Evolutionary conservation across 768 basidiomycete species (phyloP).

Genomic region (Tylopilus rubrobrunneus): DNA sequence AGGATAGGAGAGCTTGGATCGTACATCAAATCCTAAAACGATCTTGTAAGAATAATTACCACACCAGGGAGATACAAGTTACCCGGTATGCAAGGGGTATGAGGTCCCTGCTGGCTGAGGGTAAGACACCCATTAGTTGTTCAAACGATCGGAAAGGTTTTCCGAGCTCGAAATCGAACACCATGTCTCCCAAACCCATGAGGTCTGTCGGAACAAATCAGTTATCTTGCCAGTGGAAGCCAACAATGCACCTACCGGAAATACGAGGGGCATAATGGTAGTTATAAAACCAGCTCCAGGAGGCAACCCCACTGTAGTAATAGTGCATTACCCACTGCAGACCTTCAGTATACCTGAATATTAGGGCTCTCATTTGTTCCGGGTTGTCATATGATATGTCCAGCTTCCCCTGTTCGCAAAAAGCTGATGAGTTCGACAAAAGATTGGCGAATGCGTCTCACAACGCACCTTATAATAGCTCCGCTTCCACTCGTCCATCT

Average conservation of each 20-base stretch:
- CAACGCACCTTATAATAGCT: constrained; percentile 85
- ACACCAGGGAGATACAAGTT: not conserved
- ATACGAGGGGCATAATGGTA: constrained; percentile 98
- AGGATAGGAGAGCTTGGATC: constrained; percentile 80
- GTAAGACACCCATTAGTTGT: constrained; percentile 97
- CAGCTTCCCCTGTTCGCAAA: constrained; percentile 66
- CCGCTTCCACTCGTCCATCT: constrained; percentile 92
- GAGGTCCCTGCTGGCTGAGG: constrained; percentile 83
- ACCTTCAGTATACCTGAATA: constrained; percentile 85
- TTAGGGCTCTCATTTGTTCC: constrained; percentile 63
- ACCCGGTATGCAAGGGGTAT: constrained; percentile 87
- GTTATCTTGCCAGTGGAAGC: not conserved
- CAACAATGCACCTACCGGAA: constrained; percentile 56
- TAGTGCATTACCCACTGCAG: constrained; percentile 99
- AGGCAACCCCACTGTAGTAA: constrained; percentile 95
- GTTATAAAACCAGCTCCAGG: constrained; percentile 99
- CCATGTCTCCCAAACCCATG: constrained; percentile 64
- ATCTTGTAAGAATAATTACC: not conserved
- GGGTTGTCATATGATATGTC: constrained; percentile 72
- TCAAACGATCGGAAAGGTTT: constrained; percentile 90
- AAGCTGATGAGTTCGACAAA: constrained; percentile 10
- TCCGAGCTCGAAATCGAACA: constrained; percentile 84
- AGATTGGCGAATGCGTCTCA: not conserved
- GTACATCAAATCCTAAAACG: constrained; percentile 79
- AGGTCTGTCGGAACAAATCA: constrained; percentile 38